Conservation (phyloP, 1,284 basidiomycete species). For the Coniophora puteana region DNA sequence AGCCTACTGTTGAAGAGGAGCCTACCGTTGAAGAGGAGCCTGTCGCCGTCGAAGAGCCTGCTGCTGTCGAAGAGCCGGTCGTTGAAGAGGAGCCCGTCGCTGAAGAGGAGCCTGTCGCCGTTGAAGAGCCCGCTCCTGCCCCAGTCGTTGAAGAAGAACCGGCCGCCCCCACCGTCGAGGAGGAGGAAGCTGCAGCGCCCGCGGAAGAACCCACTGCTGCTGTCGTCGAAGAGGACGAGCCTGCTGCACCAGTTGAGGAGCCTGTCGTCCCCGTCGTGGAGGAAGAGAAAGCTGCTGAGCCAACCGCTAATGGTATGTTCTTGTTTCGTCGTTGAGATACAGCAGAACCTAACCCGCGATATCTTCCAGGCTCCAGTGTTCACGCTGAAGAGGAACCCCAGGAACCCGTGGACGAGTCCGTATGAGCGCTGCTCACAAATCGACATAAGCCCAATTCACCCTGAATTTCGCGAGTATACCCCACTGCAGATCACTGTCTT, state of each 20-base stretch:
- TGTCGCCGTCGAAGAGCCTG: background rate
- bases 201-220: background rate
- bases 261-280: conserved; percentile 2
- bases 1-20: conserved; percentile 1
- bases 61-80: background rate
- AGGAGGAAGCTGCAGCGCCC: background rate
- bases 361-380: too few species aligned
- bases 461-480: too few species aligned
- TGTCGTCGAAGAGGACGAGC: conserved; percentile 1
- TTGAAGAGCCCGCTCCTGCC: conserved; percentile 5
- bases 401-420: too few species aligned
- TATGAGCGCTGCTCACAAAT: too few species aligned
- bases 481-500: too few species aligned
- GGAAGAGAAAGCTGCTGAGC: too few species aligned
- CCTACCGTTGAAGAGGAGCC: conserved; percentile 4
- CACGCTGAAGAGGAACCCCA: too few species aligned
- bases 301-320: too few species aligned
- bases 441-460: too few species aligned
- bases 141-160: conserved; percentile 3
- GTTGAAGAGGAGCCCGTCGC: background rate
- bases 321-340: too few species aligned
- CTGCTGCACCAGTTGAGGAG: conserved; percentile 5
- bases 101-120: conserved; percentile 7
- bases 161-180: conserved; percentile 1
- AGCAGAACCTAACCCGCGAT: too few species aligned